These are phyloP conservation scores for Cytospora piceicola DNA, from an alignment of 2,329 filamentous ascomycete genomes.

Conservation along the genomic window DNA sequence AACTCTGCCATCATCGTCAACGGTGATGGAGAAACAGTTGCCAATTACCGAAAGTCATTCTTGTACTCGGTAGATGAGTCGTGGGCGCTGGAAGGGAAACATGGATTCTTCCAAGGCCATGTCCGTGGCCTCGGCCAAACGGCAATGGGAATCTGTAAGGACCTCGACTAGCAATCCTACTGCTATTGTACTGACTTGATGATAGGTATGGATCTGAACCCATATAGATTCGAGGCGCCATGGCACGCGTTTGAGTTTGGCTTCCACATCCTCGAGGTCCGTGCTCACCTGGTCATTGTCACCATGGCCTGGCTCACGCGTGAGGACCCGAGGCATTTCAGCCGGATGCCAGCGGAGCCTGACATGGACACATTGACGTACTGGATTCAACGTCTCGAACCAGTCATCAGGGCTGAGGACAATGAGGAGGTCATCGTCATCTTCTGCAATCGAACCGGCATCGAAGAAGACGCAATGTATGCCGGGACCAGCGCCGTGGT, in stretches of 20 bases:
- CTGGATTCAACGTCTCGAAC: conserved; percentile 66
- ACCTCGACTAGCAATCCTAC: conserved; percentile 10
- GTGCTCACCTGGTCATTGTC: conserved; percentile 67
- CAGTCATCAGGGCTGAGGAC: conserved; percentile 49
- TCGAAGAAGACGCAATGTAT: conserved; percentile 63
- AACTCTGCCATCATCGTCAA: conserved; percentile 60
- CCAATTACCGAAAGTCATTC: conserved; percentile 63
- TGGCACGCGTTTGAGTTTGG: conserved; percentile 56
- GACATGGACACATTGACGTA: conserved; percentile 68
- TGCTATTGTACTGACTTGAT: not conserved
- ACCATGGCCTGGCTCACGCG: conserved; percentile 75
- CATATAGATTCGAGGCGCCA: conserved; percentile 54
- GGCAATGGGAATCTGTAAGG: conserved; percentile 64
- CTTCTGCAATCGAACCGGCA: conserved; percentile 65
- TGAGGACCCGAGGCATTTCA: conserved; percentile 49
- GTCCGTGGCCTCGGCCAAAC: conserved; percentile 55
- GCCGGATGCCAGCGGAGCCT: conserved; percentile 48
- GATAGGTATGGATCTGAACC: conserved; percentile 63
- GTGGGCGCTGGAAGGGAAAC: conserved; percentile 58
- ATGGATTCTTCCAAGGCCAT: conserved; percentile 22
- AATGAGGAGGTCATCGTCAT: conserved; percentile 61
- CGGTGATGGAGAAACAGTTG: conserved; percentile 60
- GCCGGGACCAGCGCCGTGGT: conserved; percentile 67
- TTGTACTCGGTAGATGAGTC: conserved; percentile 64
- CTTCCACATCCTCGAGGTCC: conserved; percentile 58